Conservation (phyloP, 108 stramenopile species). For the Mediolabrus comicus region DNA sequence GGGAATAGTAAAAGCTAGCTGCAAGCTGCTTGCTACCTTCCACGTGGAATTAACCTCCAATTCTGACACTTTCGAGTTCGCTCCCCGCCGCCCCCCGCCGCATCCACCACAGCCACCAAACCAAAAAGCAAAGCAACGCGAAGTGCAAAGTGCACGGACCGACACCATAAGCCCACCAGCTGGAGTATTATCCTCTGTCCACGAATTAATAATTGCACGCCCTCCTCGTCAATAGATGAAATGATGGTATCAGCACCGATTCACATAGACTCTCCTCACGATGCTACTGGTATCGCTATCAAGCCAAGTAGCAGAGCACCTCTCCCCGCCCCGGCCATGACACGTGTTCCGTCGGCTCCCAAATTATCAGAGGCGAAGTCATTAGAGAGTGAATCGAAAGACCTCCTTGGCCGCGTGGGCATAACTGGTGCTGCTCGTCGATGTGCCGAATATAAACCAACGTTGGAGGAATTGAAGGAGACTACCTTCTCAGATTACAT, state of each 20-base stretch:
- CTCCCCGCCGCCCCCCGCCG: too few species aligned
- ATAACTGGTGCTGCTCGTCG: conserved; percentile 25
- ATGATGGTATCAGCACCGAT: neutral
- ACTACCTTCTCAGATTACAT: conserved; percentile 75
- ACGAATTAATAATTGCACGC: too few species aligned
- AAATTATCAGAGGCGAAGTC: conserved; percentile 33
- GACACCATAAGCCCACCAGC: too few species aligned
- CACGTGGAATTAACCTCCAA: too few species aligned
- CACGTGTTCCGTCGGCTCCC: neutral
- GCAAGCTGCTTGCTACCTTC: too few species aligned
- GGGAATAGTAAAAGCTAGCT: too few species aligned
- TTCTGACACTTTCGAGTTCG: too few species aligned
- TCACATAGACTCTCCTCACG: neutral
- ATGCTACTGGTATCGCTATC: neutral
- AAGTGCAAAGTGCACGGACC: too few species aligned
- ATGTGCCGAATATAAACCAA: conserved; percentile 56
- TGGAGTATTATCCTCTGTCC: too few species aligned
- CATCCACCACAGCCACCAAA: too few species aligned
- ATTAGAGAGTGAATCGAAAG: conserved; percentile 28
- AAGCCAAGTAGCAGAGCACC: conserved; percentile 5
- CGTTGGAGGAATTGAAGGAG: conserved; percentile 59
- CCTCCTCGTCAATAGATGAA: neutral
- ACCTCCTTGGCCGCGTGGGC: conserved; percentile 18
- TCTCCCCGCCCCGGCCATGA: neutral
- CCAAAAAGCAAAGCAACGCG: too few species aligned